Evolutionary conservation across 768 basidiomycete species (phyloP), one percentile per base, ranked within the genome.

Genomic region (Russula ochroleuca): DNA sequence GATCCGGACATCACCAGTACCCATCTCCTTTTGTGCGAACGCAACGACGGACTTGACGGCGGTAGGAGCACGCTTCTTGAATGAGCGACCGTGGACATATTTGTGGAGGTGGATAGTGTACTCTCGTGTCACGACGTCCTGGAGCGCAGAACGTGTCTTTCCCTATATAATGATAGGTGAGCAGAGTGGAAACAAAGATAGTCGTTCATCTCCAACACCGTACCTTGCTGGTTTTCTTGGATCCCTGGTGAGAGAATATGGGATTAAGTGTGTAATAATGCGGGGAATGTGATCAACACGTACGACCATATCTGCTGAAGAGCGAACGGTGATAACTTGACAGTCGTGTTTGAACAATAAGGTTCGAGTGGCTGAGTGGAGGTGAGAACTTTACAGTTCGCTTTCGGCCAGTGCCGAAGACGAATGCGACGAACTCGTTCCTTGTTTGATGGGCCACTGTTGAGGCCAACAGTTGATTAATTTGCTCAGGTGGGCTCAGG

Each of bases 51-150:
- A 90, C 81, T 98, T 98, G 78, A 98, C 85, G 70, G 94, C 97
- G 81, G 86, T 88, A 25, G 97, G 97, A 19, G 97, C 94, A 70
- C 95, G 89, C 84, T 96, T 96, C 81, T 98, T 98, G 84, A 97
- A 98, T 48, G 90, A 88, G 65, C 88, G 85, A 70, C 89, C 92
- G 77, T 94, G 92, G 48, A 94, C 92, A 69, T 79, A 87, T 78
- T 96, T 97, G 87, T 97, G 94, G 45, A 98, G 80, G 79, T 97
- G 93, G 82, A 98, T 90, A 73, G 96, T 98, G 88, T 98, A 97
- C 77, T 99, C 96, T 73, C 95, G 88, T 69, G 95, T 91, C 69
- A 98, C 96, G 79, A 98, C 96, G 77, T 98, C 96, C 78, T 92
- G 85, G 75, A 98, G 92, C 60, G 96, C 96, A 64, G 94, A 95